Evolutionary conservation across 2,329 filamentous ascomycete species (phyloP).

Genomic region (Cladosporium sp.): DNA sequence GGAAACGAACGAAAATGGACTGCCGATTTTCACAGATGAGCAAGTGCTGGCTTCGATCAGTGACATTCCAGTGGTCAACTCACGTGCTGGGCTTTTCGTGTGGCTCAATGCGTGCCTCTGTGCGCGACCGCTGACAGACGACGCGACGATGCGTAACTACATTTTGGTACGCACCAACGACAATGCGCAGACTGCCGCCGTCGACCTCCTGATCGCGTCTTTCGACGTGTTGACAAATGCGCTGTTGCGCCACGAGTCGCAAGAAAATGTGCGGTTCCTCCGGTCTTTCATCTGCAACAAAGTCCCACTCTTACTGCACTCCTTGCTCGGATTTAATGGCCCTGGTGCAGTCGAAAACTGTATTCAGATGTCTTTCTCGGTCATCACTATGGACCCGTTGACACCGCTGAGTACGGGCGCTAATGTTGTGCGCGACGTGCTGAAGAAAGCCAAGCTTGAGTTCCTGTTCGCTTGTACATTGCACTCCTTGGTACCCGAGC

Average conservation of each 20-base stretch:
- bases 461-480: conserved; percentile 90
- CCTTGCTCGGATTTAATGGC: conserved; percentile 55
- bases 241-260: conserved; percentile 65
- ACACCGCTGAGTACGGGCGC: conserved; percentile 60
- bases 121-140: conserved; percentile 78
- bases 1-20: conserved; percentile 61
- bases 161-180: conserved; percentile 83
- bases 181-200: conserved; percentile 70
- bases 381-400: conserved; percentile 63
- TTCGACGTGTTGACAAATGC: conserved; percentile 89
- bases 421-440: conserved; percentile 50
- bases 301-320: conserved; percentile 58
- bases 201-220: conserved; percentile 80
- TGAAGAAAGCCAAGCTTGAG: conserved; percentile 68
- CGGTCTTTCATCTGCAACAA: conserved; percentile 83
- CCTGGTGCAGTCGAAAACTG: conserved; percentile 59
- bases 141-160: conserved; percentile 71
- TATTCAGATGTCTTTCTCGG: conserved; percentile 61
- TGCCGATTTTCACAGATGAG: conserved; percentile 60
- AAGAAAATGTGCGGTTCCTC: conserved; percentile 63
- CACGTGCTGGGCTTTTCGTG: conserved; percentile 77
- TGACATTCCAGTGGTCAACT: conserved; percentile 69
- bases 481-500: conserved; percentile 75
- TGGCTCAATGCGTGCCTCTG: conserved; percentile 80
- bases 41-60: conserved; percentile 34